Conservation (phyloP, 2,329 filamentous ascomycete genomes). For the Parascedosporium putredinis region DNA sequence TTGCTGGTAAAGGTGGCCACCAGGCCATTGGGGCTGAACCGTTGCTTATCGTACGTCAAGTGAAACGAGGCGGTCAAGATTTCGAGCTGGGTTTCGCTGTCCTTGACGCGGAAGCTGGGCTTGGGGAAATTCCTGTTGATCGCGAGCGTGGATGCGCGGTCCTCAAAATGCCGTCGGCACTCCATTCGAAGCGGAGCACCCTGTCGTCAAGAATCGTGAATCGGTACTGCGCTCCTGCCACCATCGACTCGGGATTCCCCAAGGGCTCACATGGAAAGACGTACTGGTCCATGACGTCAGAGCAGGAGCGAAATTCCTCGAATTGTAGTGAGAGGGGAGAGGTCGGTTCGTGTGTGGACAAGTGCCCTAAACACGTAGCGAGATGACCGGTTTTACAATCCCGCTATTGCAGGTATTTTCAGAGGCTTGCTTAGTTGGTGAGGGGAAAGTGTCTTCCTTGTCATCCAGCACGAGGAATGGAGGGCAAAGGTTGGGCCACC, state of each 20-base stretch:
- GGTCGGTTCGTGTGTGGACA: no score
- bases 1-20: slow-evolving; percentile 30
- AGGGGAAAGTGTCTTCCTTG: no score
- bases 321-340: no score
- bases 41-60: slow-evolving; percentile 46
- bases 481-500: no score
- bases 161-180: slow-evolving; percentile 50
- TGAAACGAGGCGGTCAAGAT: slow-evolving; percentile 46
- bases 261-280: not conserved
- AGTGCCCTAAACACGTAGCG: no score
- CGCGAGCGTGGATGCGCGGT: slow-evolving; percentile 53
- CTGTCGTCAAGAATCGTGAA: slow-evolving; percentile 49
- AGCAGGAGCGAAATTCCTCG: no score
- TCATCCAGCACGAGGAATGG: no score
- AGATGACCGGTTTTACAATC: no score
- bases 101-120: slow-evolving; percentile 35
- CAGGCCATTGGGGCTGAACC: slow-evolving; percentile 41
- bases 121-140: slow-evolving; percentile 35
- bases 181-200: slow-evolving; percentile 52
- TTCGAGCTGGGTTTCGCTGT: slow-evolving; percentile 35
- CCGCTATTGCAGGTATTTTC: no score
- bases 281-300: not conserved
- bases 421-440: no score
- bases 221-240: slow-evolving; percentile 30
- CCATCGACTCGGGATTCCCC: not conserved